These are phyloP conservation scores for Dictyostelium capitatum DNA, from an alignment of 78 protist species.

Conservation along the genomic window DNA sequence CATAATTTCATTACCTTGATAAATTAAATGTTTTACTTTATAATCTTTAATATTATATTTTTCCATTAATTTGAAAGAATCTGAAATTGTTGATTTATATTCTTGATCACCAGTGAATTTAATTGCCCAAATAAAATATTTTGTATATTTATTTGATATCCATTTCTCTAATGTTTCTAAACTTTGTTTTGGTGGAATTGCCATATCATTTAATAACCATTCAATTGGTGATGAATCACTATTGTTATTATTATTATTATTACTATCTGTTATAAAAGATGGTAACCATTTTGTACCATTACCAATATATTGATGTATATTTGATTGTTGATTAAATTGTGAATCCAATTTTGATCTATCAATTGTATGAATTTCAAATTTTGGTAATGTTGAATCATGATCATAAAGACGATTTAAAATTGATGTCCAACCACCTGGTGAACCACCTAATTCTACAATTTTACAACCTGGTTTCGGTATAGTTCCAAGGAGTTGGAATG, in stretches of 20 bases:
- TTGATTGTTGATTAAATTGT: not conserved
- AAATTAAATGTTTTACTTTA: conserved; percentile 17
- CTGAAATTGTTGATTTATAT: not conserved
- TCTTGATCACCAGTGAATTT: conserved; percentile 25
- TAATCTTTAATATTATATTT: conserved; percentile 10
- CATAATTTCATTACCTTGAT: conserved; percentile 78
- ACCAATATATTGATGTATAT: not conserved
- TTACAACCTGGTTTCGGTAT: not conserved
- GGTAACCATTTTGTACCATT: conserved; percentile 42
- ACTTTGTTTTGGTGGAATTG: conserved; percentile 43
- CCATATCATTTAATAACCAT: conserved; percentile 73
- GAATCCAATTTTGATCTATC: conserved; percentile 5
- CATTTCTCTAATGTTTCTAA: conserved; percentile 42
- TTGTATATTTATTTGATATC: not conserved
- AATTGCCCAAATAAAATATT: conserved; percentile 53
- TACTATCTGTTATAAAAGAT: not conserved
- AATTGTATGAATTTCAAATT: not conserved
- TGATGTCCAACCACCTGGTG: conserved; percentile 80
- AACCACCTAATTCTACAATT: conserved; percentile 44
- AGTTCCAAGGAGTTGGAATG: not conserved
- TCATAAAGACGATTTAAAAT: not conserved
- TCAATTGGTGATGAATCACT: not conserved
- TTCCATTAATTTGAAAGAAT: not conserved
- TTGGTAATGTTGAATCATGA: not conserved
- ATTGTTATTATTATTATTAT: no score